A percentile compares a stretch with the other conserved stretches of the same genome.
Conservation (phyloP, 2,329 filamentous ascomycete genomes). For the Cercospora citrullina region DNA sequence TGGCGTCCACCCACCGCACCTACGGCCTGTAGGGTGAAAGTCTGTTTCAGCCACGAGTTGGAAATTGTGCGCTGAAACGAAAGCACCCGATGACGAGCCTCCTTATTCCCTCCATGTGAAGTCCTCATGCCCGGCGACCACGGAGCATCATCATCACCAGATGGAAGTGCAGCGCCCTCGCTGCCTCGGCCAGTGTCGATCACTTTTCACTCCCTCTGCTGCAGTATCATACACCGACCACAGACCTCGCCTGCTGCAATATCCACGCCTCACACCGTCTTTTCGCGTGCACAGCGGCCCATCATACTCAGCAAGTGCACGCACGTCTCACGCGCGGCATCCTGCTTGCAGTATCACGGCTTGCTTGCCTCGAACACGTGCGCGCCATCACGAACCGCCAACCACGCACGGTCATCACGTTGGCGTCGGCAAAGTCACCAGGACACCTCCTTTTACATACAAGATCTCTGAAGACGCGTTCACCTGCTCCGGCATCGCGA, state of each 20-base stretch:
- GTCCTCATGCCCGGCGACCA: neutral
- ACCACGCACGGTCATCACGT: neutral
- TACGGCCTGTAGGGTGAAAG: neutral
- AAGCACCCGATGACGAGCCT: neutral
- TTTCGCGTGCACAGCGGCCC: constrained; percentile 3
- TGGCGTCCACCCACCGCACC: neutral
- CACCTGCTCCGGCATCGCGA: neutral
- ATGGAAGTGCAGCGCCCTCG: neutral
- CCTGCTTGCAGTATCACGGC: neutral
- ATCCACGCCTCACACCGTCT: constrained; percentile 1
- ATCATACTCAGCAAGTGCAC: neutral
- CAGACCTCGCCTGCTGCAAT: neutral
- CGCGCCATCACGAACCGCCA: neutral
- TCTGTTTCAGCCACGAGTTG: constrained; percentile 1
- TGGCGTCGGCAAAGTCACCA: neutral
- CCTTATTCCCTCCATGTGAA: neutral
- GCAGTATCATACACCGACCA: neutral
- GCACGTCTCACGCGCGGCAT: neutral
- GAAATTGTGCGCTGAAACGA: constrained; percentile 1
- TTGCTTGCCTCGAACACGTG: neutral
- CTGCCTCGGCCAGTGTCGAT: neutral
- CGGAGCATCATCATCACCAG: neutral
- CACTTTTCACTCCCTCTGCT: neutral
- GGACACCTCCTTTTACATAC: neutral
- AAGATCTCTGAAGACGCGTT: neutral